phyloP scores from a whole-genome alignment of 169 alveolate species.

The Cryptosporidium ubiquitum region DNA sequence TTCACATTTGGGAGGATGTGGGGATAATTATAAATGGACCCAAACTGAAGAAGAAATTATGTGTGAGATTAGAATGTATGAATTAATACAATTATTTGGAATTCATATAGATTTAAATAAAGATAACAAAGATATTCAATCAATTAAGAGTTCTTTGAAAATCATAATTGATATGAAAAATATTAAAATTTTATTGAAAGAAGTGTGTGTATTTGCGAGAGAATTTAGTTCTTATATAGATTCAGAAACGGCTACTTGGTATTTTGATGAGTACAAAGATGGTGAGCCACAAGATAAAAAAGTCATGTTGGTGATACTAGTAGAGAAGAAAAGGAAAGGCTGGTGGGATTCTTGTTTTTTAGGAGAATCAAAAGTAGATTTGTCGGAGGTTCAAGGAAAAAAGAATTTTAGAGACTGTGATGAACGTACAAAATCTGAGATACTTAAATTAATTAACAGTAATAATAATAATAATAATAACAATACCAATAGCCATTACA shows the following conservation, averaged over 20 bases:
- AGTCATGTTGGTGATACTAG: neutral
- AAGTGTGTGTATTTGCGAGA: neutral
- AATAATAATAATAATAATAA: neutral
- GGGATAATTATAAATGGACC: slow-evolving; percentile 26
- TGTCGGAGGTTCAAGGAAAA: slow-evolving; percentile 7
- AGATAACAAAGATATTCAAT: neutral
- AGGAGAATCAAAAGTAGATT: neutral
- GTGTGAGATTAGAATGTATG: slow-evolving; percentile 22
- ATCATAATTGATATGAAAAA: neutral
- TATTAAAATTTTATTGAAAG: neutral
- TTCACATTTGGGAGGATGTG: neutral
- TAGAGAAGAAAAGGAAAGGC: slow-evolving; percentile 36
- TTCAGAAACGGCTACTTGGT: slow-evolving; percentile 44
- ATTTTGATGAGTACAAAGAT: neutral
- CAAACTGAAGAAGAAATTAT: slow-evolving; percentile 45
- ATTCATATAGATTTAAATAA: neutral
- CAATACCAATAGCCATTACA: neutral
- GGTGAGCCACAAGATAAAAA: neutral
- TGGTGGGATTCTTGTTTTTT: slow-evolving; percentile 52
- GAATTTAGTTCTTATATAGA: slow-evolving; percentile 7
- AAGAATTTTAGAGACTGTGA: slow-evolving; percentile 44
- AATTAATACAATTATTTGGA: slow-evolving; percentile 2
- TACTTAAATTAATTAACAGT: slow-evolving; percentile 3
- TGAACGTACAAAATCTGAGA: slow-evolving; percentile 16
- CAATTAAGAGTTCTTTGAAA: neutral